Percentiles rank a stretch among this genome's conserved stretches.
Evolutionary conservation across 495 filamentous ascomycete genomes (phyloP).

Genomic region (Pseudevernia furfuracea): DNA sequence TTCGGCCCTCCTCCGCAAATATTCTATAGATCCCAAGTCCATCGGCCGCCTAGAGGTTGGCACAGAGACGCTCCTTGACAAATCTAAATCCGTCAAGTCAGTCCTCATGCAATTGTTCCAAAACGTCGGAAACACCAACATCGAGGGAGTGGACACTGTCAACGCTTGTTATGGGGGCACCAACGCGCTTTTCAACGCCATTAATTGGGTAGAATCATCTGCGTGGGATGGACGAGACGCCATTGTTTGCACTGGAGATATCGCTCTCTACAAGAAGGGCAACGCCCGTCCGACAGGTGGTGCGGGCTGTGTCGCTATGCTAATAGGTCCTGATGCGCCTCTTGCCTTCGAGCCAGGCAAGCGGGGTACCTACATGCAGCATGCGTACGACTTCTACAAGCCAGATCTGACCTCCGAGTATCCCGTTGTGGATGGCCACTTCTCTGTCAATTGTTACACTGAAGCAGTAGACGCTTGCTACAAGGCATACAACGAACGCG

Average conservation of each 20-base stretch:
- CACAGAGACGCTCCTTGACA: conserved; percentile 96
- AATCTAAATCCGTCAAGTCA: conserved; percentile 99
- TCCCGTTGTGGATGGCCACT: conserved; percentile 93
- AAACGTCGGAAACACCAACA: conserved; percentile 75
- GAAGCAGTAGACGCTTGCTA: conserved; percentile 94
- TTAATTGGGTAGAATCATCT: conserved; percentile 98
- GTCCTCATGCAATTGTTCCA: conserved; percentile 96
- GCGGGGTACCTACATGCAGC: conserved; percentile 84
- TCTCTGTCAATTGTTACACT: conserved; percentile 90
- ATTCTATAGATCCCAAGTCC: conserved; percentile 81
- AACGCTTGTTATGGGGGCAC: conserved; percentile 99
- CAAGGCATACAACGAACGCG: conserved; percentile 85
- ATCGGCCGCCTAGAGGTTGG: conserved; percentile 95
- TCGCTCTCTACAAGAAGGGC: conserved; percentile 96
- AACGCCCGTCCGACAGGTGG: conserved; percentile 91
- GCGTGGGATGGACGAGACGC: conserved; percentile 95
- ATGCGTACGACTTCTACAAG: conserved; percentile 99
- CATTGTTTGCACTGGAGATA: conserved; percentile 91
- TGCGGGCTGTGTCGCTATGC: conserved; percentile 88
- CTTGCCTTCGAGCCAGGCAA: conserved; percentile 87
- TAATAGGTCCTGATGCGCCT: conserved; percentile 88
- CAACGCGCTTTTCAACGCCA: conserved; percentile 91
- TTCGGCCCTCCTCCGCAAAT: conserved; percentile 84
- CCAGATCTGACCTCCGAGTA: conserved; percentile 97
- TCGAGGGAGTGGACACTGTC: conserved; percentile 92